Evolutionary conservation across 257 asterid species (phyloP).

Genomic region (Galeopsis tetrahit): DNA sequence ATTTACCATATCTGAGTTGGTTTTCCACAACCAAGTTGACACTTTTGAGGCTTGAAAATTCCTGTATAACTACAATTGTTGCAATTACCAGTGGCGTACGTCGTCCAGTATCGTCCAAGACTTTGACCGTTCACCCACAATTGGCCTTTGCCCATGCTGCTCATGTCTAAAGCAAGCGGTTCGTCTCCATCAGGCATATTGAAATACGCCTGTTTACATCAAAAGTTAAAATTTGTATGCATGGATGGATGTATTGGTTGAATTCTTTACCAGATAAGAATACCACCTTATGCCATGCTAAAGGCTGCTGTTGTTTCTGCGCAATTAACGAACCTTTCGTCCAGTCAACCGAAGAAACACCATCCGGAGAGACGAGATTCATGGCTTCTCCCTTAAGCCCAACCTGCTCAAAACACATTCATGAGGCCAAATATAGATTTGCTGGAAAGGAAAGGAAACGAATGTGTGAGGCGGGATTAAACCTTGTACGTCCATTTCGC

Average conservation of each 20-base stretch:
- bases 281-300: conserved; percentile 93
- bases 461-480: conserved; percentile 12
- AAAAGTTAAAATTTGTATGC: neutral
- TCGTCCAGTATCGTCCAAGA: conserved; percentile 91
- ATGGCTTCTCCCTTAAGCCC: conserved; percentile 93
- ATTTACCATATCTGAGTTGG: conserved; percentile 91
- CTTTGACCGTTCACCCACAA: conserved; percentile 94
- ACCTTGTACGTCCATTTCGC: conserved; percentile 95
- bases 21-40: conserved; percentile 86
- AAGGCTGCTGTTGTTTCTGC: conserved; percentile 69
- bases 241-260: neutral
- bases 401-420: conserved; percentile 55
- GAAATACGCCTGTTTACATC: conserved; percentile 69
- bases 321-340: conserved; percentile 68
- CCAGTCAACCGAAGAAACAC: conserved; percentile 84
- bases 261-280: neutral
- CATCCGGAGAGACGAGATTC: conserved; percentile 70
- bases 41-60: conserved; percentile 66
- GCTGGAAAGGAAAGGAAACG: neutral
- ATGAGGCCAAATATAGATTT: conserved; percentile 27
- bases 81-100: conserved; percentile 74
- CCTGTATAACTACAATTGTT: conserved; percentile 68
- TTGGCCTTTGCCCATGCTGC: conserved; percentile 95
- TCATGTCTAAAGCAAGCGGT: conserved; percentile 91
- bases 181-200: conserved; percentile 85